These are phyloP conservation scores for Globisporangium paddicum DNA, from an alignment of 352 stramenopile species.

Conservation along the genomic window DNA sequence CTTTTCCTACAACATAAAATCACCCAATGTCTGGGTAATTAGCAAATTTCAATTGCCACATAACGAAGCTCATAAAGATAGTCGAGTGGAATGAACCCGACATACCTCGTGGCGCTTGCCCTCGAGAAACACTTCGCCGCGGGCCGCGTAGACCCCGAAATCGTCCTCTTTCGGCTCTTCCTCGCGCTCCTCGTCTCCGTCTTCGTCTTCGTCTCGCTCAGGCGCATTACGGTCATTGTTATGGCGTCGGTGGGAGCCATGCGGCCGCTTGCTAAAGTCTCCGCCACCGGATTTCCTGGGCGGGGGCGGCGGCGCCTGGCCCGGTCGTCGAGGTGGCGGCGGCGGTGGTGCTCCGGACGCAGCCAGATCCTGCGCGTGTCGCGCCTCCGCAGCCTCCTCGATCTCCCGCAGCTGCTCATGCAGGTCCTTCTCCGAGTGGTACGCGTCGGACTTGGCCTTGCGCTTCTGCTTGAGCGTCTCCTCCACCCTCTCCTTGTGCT, in stretches of 20 bases:
- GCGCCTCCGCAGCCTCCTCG: conserved; percentile 28
- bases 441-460: conserved; percentile 58
- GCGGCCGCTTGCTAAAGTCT: background rate
- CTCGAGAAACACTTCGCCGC: conserved; percentile 73
- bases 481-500: conserved; percentile 75
- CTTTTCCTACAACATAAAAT: conserved; percentile 21
- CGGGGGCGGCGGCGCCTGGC: conserved; percentile 28
- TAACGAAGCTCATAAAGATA: background rate
- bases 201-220: background rate
- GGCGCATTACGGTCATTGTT: background rate
- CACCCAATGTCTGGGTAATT: too few species aligned
- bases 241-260: background rate
- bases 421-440: conserved; percentile 48
- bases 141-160: conserved; percentile 63
- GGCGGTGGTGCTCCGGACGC: background rate
- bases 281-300: conserved; percentile 9
- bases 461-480: conserved; percentile 68
- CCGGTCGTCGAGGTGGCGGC: background rate
- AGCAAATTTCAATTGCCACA: background rate
- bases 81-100: background rate
- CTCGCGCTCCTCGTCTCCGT: conserved; percentile 17
- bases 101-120: conserved; percentile 63
- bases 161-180: conserved; percentile 48
- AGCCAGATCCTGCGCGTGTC: conserved; percentile 13
- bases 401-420: conserved; percentile 69